Evolutionary conservation across 164 flowering plant species (phyloP), one percentile per base, ranked within the genome.

Genomic region (Tetracentron sinense): DNA sequence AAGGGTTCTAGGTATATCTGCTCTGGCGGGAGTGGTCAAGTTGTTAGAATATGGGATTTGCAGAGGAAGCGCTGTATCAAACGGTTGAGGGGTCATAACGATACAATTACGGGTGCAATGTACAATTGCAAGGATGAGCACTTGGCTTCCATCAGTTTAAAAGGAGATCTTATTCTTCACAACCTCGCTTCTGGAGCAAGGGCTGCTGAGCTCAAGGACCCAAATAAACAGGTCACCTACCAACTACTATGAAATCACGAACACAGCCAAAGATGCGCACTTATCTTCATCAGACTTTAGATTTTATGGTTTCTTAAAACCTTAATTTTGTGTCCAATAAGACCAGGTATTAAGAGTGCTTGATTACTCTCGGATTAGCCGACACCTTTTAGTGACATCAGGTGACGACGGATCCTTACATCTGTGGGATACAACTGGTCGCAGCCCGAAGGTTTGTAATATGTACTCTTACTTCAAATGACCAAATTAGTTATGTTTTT

Each of bases 71-170:
- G 90, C 8, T 92, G 99, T 72, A 89, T 92, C 50, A 95, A 76
- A 61, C 63, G 38, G 10, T 33, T 8, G 4, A 4, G 8, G 38
- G 6, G 8, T 33, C 8, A 33, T 4, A 33, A 85, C 23, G 86
- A 76, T 76, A 81, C 92, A 26, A 84, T 95, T 62, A 84, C 92
- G 4, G 96, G 94, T 60, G 87, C 72, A 27, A 79, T 83, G 79
- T 95, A 90, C 86, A 95, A 92, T 68, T 95, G 95, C 78, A 95
- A 83, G 67, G 99, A 95, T 73, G 99, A 95, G 65, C 84, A 95
- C 65, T 68, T 95, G 77, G 99, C 99, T 68, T 95, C 97, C 56
- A 85, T 92, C 63, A 90, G 97, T 83, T 60, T 87, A 31, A 82
- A 74, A 65, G 99, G 99, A 53, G 89, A 90, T 81, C 83, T 95